phyloP scores from a whole-genome alignment of 768 basidiomycete species.

The Fomitopsis serialis region DNA sequence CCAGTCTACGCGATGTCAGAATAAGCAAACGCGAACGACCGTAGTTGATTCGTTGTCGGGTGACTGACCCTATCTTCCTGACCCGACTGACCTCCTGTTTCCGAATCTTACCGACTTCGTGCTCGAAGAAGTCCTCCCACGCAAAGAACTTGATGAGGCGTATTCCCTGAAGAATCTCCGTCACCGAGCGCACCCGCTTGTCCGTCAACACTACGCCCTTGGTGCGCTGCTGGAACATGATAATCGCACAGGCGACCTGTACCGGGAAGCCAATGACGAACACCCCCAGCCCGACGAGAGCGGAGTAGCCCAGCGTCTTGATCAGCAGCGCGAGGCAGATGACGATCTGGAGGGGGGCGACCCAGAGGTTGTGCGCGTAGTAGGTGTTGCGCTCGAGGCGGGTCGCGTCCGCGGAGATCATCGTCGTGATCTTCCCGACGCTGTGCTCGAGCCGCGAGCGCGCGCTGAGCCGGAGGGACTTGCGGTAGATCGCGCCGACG shows the following conservation, averaged over 20 bases:
- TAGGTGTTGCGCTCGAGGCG: constrained; percentile 46
- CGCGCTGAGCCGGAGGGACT: constrained; percentile 62
- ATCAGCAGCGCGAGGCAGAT: constrained; percentile 61
- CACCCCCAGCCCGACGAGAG: constrained; percentile 57
- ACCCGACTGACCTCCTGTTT: constrained; percentile 64
- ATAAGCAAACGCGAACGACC: no score
- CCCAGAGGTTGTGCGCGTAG: constrained; percentile 39
- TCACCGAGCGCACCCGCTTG: constrained; percentile 55
- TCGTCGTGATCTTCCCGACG: constrained; percentile 63
- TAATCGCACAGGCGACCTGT: constrained; percentile 44
- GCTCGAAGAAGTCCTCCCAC: constrained; percentile 80
- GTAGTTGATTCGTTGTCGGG: no score
- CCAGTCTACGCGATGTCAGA: constrained; percentile 13
- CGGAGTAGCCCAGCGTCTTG: constrained; percentile 63
- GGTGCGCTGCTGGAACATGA: constrained; percentile 47
- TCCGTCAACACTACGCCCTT: constrained; percentile 65
- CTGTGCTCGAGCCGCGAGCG: constrained; percentile 51
- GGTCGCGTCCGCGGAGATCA: constrained; percentile 61
- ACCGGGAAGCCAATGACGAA: constrained; percentile 55
- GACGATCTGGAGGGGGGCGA: constrained; percentile 57
- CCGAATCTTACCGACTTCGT: constrained; percentile 64
- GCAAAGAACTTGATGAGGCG: constrained; percentile 90
- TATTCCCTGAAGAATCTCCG: constrained; percentile 76
- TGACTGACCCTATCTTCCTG: constrained; percentile 20
- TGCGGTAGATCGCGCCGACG: constrained; percentile 51